phyloP scores from a whole-genome alignment of 306 rosid genomes.

The Castanea crenata region DNA sequence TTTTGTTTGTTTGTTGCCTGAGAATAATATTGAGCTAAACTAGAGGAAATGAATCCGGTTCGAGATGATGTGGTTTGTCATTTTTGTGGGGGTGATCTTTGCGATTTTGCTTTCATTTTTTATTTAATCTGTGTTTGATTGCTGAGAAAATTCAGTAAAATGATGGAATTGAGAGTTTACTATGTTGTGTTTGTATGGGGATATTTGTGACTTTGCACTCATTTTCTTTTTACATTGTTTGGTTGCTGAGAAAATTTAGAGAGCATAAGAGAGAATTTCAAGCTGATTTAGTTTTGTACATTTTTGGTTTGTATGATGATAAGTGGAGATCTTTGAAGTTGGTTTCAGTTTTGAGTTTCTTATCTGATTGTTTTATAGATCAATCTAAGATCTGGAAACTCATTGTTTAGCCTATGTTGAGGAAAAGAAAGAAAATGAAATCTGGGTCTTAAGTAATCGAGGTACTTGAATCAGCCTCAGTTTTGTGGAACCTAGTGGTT shows the following conservation, averaged over 20 bases:
- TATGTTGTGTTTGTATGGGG: not conserved
- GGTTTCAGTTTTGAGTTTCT: not conserved
- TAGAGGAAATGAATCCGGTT: not conserved
- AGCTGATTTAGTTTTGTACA: not conserved
- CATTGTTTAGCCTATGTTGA: not conserved
- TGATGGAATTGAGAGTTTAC: not conserved
- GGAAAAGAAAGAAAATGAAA: not conserved
- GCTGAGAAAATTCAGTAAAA: not conserved
- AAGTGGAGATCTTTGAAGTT: not conserved
- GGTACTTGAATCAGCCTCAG: not conserved
- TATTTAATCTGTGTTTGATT: not conserved
- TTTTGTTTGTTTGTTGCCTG: not conserved
- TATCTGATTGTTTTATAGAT: not conserved
- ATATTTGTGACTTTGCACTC: not conserved
- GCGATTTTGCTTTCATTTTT: not conserved
- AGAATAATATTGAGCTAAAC: not conserved
- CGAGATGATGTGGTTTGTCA: not conserved
- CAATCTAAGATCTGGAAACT: not conserved
- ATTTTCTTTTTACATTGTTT: not conserved
- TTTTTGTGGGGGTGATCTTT: not conserved
- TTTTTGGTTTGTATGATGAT: not conserved
- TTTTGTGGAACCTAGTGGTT: not conserved
- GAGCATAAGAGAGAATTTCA: not conserved
- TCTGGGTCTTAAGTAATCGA: not conserved
- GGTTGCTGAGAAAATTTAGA: not conserved